Base-by-base conservation (phyloP, 352 stramenopile genomes). In the Globisporangium alternatum region DNA sequence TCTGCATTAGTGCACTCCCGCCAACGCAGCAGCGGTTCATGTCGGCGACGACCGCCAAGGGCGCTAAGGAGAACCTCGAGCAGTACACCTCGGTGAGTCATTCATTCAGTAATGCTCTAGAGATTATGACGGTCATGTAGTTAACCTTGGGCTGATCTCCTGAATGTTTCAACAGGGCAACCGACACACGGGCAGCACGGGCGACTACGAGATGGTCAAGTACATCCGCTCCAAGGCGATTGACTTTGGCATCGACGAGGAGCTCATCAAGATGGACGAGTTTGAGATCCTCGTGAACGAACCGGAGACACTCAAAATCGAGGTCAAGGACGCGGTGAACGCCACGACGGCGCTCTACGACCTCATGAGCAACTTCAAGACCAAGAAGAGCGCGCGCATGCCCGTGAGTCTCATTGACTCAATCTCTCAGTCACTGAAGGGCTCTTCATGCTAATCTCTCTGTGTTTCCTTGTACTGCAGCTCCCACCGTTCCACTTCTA, bases 261-360 rank as follows among this genome's bases (percentile, higher is more conserved):
- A 56, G n/a, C 77, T 72, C 28, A 83, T 95, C 69, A 92, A 90
- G 60, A 54, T 91, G n/a, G 85, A 91, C 51, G 84, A 93, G 28
- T 93, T 93, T 52, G 84, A 93, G 64, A 86, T 93, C 47, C 67
- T 95, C 25, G 67, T 88, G 33, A 95, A 93, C 52, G 75, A 86
- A 25, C 84, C 83, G 0, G 78, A 91, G 60, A 74, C 68, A 28
- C 73, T 95, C 56, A 78, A 71, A 2, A 70, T 90, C 30, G 65
- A 84, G 37, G 37, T 89, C 19, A 45, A 72, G 6, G 33, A 64
- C 21, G n/a, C 37, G 4, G 39, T 9, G 17, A 70, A 60, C 37
- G 28, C 41, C n/a, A 56, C 52, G 2, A 41, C 35, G n/a, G 51
- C 51, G 19, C 64, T 60, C 28, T 61, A 69, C 33, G 69, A 83